Base-by-base conservation (phyloP, 192 early-diverging fungal species). In the Umbelopsis sp. region DNA sequence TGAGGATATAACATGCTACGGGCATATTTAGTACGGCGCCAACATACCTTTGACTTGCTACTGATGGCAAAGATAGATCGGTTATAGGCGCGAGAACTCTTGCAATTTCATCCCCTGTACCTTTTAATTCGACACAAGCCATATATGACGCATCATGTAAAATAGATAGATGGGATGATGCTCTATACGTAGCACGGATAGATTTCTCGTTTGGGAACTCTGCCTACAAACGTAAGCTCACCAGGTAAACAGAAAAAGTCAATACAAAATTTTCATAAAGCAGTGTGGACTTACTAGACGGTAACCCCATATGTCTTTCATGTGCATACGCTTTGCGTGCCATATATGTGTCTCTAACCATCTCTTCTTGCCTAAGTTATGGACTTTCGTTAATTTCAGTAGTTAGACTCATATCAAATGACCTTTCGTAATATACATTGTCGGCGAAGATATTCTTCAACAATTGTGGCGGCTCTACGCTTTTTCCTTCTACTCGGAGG, bases 291-390 rank as follows among this genome's bases (percentile, higher is more conserved):
- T 65, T 79, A 89, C 91, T 45, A 95, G 56, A 73, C 87, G 85
- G 71, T 87, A 89, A 0, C 95, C 93, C 96, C 96, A 97, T 20
- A 84, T 72, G 66, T 93, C 85, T 41, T 68, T 77, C 96, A 99
- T 99, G 59, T 94, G 91, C 94, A 98, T 96, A 70, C 98, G 86
- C 78, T 99, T 99, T 14, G 95, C 91, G 75, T 99, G 96, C 98
- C 98, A 99, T 26, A 97, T 87, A 82, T 99, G 96, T 43, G 96
- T 99, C 77, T 97, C 96, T 26, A 99, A 76, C 98, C 96, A 99
- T 38, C 87, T 83, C 53, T 91, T 91, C 8, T 83, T 74, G 12
- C 74, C 85, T 77, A 71, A 3, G 24, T 24, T 36, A 65, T 17
- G 4, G 22, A 16, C 20, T 4, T 26, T 51, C 66, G 47, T n/a